Evolutionary conservation across 1,284 basidiomycete genomes (phyloP), one percentile per base, ranked within the genome.

Genomic region (Pseudozyma sp.): DNA sequence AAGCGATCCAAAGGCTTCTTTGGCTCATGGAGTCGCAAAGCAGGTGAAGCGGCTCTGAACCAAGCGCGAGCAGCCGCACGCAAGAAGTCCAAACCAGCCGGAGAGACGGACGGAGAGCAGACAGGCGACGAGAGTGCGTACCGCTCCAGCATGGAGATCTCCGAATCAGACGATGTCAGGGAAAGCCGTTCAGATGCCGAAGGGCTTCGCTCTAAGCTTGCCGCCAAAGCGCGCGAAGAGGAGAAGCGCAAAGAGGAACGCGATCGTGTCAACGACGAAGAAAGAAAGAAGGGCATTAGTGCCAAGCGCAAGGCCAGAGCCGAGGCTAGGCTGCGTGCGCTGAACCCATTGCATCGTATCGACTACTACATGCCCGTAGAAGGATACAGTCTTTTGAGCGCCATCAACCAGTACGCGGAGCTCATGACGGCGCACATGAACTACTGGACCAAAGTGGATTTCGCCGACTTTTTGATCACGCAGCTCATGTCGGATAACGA

Each of bases 391-490:
- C 45, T 77, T 45, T 57, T 79, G 10, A 76, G 70, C 59, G 50
- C 62, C 21, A 69, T 74, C 60, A 76, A 79, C 49, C 77, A 76
- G 49, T 79, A 79, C 35, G 44, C 71, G 1, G 80, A 83, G 25
- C 76, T 83, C 65, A 66, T 83, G 52, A 79, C 72, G 31, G 69
- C 76, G 0, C 81, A 83, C 44, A 75, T 78, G 72, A 74, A 65
- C 54, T 84, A 84, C 66, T 84, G 83, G 83, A 70, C 70, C 21
- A 73, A 69, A 38, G 38, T 64, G 8, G 53, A 71, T 35, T 82
- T 84, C 49, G 77, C 80, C 65, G 77, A 76, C 52, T 82, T 82
- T 39, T 65, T 83, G 18, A 70, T 84, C 39, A 68, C 72, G 1
- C 80, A 83, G 67, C 63, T 82, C 40, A 65, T 82, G 59, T 59